Evolutionary conservation across 352 stramenopile species (phyloP).

Genomic region (Thraustochytrium aureum): DNA sequence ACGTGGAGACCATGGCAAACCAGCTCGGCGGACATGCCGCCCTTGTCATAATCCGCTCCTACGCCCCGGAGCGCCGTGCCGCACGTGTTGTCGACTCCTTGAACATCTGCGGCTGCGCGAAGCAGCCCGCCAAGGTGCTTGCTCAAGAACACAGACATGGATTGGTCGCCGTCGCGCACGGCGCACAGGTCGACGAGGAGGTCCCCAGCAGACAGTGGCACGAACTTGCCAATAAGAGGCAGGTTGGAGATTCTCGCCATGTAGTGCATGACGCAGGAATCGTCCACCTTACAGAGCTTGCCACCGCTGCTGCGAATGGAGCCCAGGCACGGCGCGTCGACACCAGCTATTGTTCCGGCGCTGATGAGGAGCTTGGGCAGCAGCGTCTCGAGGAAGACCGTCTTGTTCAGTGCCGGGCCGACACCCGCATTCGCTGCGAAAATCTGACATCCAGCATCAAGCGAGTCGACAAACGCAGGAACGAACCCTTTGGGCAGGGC

Average conservation of each 20-base stretch:
- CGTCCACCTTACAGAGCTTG: neutral
- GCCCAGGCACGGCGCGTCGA: conserved; percentile 12
- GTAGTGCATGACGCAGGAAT: conserved; percentile 13
- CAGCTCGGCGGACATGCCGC: too few species aligned
- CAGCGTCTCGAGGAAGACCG: neutral
- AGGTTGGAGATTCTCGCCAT: neutral
- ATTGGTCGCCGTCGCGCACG: neutral
- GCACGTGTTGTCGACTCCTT: neutral
- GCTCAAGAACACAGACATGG: conserved; percentile 9
- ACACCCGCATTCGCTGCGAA: neutral
- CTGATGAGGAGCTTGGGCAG: conserved; percentile 19
- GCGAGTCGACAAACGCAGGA: conserved; percentile 3
- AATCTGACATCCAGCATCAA: conserved; percentile 32
- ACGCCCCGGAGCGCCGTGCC: neutral
- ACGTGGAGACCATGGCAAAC: too few species aligned
- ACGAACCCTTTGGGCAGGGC: conserved; percentile 34
- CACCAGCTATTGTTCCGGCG: conserved; percentile 21
- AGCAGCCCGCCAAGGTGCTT: conserved; percentile 16
- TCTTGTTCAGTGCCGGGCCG: neutral
- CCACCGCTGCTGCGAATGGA: neutral
- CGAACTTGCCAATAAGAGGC: conserved; percentile 32
- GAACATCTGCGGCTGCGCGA: neutral
- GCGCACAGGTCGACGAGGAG: conserved; percentile 33
- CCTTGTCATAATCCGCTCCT: too few species aligned
- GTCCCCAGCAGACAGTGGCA: conserved; percentile 31